Conservation (phyloP, 805 yeast genomes). For the Wickerhamomyces kurtzmanii region DNA sequence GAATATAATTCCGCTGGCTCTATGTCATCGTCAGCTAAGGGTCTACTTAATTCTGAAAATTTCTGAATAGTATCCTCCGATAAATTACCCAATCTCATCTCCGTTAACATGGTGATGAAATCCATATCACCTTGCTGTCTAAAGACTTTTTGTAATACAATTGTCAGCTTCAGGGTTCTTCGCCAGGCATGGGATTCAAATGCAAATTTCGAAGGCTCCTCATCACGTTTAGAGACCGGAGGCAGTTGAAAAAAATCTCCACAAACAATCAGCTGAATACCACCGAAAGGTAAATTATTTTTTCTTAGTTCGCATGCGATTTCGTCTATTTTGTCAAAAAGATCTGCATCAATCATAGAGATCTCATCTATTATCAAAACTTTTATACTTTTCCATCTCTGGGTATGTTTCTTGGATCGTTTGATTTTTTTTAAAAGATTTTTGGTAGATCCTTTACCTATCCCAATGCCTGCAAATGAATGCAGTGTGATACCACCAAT, state of each 20-base stretch:
- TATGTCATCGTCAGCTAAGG: conserved; percentile 46
- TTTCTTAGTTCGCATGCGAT: conserved; percentile 45
- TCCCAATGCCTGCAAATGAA: conserved; percentile 70
- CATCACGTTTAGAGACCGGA: conserved; percentile 40
- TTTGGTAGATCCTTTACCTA: conserved; percentile 46
- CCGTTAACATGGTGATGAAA: conserved; percentile 67
- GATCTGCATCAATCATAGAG: conserved; percentile 67
- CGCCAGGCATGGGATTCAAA: conserved; percentile 62
- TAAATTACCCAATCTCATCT: conserved; percentile 57
- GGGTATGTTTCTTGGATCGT: conserved; percentile 35
- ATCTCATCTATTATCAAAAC: conserved; percentile 72
- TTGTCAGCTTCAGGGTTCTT: conserved; percentile 41
- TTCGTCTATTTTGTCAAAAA: conserved; percentile 52
- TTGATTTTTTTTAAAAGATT: conserved; percentile 41
- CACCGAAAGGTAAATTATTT: conserved; percentile 58
- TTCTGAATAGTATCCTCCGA: conserved; percentile 34
- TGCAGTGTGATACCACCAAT: conserved; percentile 74
- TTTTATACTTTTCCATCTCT: conserved; percentile 44
- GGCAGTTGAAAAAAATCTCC: conserved; percentile 84
- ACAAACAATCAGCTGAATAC: conserved; percentile 64
- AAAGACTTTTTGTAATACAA: conserved; percentile 55
- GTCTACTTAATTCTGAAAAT: conserved; percentile 43
- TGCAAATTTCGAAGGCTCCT: conserved; percentile 35
- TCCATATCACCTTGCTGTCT: conserved; percentile 68
- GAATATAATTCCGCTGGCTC: conserved; percentile 70